phyloP scores from a whole-genome alignment of 768 basidiomycete species.

The Boletus fagicola region DNA sequence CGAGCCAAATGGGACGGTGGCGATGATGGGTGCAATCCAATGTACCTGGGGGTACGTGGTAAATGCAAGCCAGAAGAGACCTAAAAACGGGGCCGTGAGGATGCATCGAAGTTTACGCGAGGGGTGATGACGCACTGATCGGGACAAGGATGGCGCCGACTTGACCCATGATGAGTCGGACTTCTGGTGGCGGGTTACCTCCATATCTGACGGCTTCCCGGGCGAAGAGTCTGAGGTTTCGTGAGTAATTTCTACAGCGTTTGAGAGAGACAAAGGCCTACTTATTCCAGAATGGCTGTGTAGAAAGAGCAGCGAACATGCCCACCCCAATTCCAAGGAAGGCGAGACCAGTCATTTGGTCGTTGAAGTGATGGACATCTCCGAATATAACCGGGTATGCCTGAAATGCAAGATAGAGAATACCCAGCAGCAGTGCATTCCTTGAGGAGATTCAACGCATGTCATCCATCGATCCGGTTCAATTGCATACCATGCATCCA shows the following conservation, averaged over 20 bases:
- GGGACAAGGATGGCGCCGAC: constrained; percentile 67
- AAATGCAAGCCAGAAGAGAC: constrained; percentile 56
- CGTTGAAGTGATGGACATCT: constrained; percentile 49
- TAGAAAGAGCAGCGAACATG: constrained; percentile 38
- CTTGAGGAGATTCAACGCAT: constrained; percentile 18
- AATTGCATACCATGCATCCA: constrained; percentile 61
- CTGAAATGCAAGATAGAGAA: constrained; percentile 53
- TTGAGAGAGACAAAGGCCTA: constrained; percentile 1
- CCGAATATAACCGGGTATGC: constrained; percentile 55
- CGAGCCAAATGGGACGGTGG: constrained; percentile 47
- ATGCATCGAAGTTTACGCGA: neutral
- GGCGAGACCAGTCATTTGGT: constrained; percentile 46
- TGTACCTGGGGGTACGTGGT: constrained; percentile 48
- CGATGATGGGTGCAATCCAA: constrained; percentile 48
- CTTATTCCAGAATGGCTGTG: constrained; percentile 48
- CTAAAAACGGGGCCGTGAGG: constrained; percentile 12
- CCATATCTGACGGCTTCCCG: constrained; percentile 38
- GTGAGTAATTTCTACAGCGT: neutral
- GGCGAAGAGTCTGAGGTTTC: constrained; percentile 35
- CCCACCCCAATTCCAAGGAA: constrained; percentile 54
- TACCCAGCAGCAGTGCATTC: constrained; percentile 41
- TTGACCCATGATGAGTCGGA: constrained; percentile 62
- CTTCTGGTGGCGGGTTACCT: constrained; percentile 61
- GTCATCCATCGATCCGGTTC: neutral
- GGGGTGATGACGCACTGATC: constrained; percentile 39